Evolutionary conservation across 305 asterid genomes (phyloP).

Genomic region (Salvia sclarea): DNA sequence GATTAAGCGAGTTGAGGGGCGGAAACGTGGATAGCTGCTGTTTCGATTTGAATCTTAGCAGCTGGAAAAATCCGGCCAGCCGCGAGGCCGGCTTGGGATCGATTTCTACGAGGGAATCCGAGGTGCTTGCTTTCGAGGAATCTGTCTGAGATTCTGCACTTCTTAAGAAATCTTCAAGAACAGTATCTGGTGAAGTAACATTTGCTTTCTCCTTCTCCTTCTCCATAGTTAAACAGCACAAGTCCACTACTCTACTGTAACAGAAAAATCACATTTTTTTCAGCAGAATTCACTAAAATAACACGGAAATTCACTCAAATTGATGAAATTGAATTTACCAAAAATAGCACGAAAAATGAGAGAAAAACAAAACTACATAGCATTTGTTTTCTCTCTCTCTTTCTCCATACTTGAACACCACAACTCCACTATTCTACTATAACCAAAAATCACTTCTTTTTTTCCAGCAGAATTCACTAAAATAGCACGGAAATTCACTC

Average conservation of each 20-base stretch:
- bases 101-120: slow-evolving; percentile 39
- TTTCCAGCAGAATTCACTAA: background rate
- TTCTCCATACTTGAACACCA: slow-evolving; percentile 40
- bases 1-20: slow-evolving; percentile 39
- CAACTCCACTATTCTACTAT: slow-evolving; percentile 35
- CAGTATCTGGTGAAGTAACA: slow-evolving; percentile 54
- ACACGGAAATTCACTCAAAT: background rate
- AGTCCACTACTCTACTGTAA: slow-evolving; percentile 33
- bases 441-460: background rate
- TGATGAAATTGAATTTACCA: background rate
- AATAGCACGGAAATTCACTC: background rate
- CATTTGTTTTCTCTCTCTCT: slow-evolving; percentile 37
- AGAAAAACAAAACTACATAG: too few relatives aligned
- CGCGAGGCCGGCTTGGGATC: slow-evolving; percentile 46
- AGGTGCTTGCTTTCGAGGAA: slow-evolving; percentile 53
- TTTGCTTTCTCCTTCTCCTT: slow-evolving; percentile 38
- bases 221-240: slow-evolving; percentile 39
- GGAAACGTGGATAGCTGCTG: slow-evolving; percentile 51
- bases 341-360: too few relatives aligned
- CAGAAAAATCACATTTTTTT: background rate
- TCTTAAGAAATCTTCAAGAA: slow-evolving; percentile 61
- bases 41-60: slow-evolving; percentile 57
- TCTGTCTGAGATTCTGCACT: slow-evolving; percentile 52
- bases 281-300: background rate
- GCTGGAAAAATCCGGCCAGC: slow-evolving; percentile 52